These are phyloP conservation scores for Metroxylon sagu DNA, from an alignment of 176 grass and related monocot genomes.

Conservation along the genomic window DNA sequence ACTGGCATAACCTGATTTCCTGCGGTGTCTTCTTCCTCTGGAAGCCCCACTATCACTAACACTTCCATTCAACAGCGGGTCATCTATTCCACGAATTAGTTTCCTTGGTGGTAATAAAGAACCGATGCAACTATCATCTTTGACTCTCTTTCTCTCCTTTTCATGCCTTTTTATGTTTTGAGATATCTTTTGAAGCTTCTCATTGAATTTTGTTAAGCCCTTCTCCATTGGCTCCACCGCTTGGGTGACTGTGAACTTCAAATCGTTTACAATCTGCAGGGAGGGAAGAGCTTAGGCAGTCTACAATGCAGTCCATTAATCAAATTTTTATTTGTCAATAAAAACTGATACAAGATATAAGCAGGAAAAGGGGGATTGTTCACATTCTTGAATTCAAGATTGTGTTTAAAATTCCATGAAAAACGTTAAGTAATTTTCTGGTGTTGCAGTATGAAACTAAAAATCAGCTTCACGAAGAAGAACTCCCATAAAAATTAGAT, in stretches of 20 bases:
- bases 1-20: constrained; percentile 35
- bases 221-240: constrained; percentile 69
- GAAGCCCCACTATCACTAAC: constrained; percentile 47
- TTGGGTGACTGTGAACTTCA: constrained; percentile 90
- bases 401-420: no score
- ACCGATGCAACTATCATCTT: constrained; percentile 64
- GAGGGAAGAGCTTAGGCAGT: no score
- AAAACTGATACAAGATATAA: no score
- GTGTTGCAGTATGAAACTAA: no score
- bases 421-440: no score
- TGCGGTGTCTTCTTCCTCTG: constrained; percentile 39
- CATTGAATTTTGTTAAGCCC: constrained; percentile 45
- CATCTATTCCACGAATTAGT: constrained; percentile 73
- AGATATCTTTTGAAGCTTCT: constrained; percentile 75
- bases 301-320: no score
- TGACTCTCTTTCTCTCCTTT: constrained; percentile 45
- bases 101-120: constrained; percentile 36
- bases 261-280: constrained; percentile 77
- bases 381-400: no score
- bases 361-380: no score
- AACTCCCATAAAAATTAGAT: no score
- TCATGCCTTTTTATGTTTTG: constrained; percentile 80
- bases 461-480: no score
- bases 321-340: no score
- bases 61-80: constrained; percentile 70